A percentile compares a stretch with the other conserved stretches of the same genome.
Evolutionary conservation across 192 early-diverging fungal genomes (phyloP).

Genomic region (Mortierella hygrophila): DNA sequence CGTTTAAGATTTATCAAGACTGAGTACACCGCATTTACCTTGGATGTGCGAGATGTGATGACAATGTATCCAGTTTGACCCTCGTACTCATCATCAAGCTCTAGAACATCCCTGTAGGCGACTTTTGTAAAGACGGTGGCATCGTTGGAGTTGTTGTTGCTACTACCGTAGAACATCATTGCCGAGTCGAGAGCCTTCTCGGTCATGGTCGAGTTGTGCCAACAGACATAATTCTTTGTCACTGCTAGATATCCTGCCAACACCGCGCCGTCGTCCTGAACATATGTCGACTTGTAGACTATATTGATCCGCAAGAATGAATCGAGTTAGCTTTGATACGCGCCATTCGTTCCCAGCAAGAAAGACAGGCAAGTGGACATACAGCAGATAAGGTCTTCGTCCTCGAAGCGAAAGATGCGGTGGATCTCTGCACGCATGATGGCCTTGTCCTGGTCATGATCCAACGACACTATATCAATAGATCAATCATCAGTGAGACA

Average conservation of each 20-base stretch:
- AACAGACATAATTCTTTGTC: conserved; percentile 49
- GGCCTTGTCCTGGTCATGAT: conserved; percentile 53
- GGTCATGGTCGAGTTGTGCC: conserved; percentile 53
- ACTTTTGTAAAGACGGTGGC: conserved; percentile 13
- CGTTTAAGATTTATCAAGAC: no score
- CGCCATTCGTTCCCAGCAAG: neutral
- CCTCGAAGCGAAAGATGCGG: conserved; percentile 35
- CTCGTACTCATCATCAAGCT: conserved; percentile 27
- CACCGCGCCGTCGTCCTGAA: conserved; percentile 22
- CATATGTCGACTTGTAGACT: conserved; percentile 47
- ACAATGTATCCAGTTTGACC: conserved; percentile 35
- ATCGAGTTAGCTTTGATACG: neutral
- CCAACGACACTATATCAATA: conserved; percentile 37
- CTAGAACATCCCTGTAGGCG: conserved; percentile 38
- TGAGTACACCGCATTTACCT: conserved; percentile 17
- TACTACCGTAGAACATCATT: neutral
- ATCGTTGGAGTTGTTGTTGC: neutral
- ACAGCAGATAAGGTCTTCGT: conserved; percentile 47
- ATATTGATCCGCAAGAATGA: neutral
- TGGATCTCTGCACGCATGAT: conserved; percentile 47
- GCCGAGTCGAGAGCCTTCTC: conserved; percentile 15
- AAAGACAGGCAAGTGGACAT: neutral
- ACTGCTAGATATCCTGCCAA: conserved; percentile 34
- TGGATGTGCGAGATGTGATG: conserved; percentile 21
- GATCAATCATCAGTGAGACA: neutral